These are phyloP conservation scores for Quercus tomentella DNA, from an alignment of 331 rosid species.

Conservation along the genomic window DNA sequence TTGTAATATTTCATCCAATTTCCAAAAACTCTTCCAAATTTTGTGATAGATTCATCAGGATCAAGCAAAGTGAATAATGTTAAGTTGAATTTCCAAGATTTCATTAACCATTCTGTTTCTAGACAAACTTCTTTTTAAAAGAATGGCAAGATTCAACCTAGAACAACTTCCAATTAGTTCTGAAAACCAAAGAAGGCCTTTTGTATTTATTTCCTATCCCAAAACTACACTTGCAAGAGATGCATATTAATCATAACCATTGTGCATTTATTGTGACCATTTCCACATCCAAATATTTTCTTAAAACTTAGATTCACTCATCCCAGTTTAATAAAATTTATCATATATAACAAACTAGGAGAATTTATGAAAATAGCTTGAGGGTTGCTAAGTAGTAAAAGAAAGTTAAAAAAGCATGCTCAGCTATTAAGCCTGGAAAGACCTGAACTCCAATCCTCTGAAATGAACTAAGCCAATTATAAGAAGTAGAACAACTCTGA, in stretches of 20 bases:
- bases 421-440: conserved; percentile 14
- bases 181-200: neutral
- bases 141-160: neutral
- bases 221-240: neutral
- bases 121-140: neutral
- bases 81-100: neutral
- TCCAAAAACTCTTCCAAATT: neutral
- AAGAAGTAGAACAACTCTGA: conserved; percentile 4
- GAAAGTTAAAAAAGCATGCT: conserved; percentile 7
- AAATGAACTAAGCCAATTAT: conserved; percentile 4
- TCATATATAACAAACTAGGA: conserved; percentile 7
- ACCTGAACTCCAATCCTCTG: conserved; percentile 9
- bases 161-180: neutral
- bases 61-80: neutral
- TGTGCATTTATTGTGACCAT: neutral
- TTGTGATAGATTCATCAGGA: neutral
- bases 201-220: neutral
- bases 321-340: conserved; percentile 7
- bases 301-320: conserved; percentile 12
- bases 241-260: neutral
- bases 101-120: neutral
- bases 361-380: conserved; percentile 11
- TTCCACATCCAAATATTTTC: neutral
- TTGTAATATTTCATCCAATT: neutral
- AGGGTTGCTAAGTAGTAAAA: neutral